These are phyloP conservation scores for Kondoa malvinella DNA, from an alignment of 768 basidiomycete genomes.

Conservation along the genomic window DNA sequence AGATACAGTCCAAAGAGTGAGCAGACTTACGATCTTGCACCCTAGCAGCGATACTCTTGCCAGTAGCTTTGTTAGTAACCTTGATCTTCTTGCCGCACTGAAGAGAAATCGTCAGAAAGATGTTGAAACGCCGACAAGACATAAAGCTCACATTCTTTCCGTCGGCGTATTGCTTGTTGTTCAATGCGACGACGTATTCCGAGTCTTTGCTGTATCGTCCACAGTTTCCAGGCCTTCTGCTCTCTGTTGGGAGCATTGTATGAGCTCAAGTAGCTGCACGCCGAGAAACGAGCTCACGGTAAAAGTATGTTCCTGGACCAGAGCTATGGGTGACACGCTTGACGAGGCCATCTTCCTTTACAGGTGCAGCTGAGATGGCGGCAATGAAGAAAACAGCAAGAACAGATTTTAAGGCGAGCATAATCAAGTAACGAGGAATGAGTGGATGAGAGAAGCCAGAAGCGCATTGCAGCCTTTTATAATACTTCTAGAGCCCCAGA, in stretches of 20 bases:
- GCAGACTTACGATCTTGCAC: not conserved
- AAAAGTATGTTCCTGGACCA: not conserved
- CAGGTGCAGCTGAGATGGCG: not conserved
- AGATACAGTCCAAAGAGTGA: not conserved
- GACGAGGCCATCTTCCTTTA: no score
- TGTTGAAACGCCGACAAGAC: no score
- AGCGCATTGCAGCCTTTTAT: not conserved
- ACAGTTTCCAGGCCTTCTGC: not conserved
- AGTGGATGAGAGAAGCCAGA: not conserved
- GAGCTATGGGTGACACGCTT: not conserved
- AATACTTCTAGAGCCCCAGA: not conserved
- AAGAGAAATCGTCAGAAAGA: not conserved
- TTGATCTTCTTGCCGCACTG: not conserved
- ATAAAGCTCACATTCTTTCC: no score
- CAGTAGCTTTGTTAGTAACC: not conserved
- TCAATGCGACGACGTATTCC: not conserved
- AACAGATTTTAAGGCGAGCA: not conserved
- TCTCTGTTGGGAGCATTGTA: no score
- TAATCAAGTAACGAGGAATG: not conserved
- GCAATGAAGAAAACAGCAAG: not conserved
- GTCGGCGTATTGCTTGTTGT: not conserved
- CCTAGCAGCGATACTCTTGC: slow-evolving; percentile 1
- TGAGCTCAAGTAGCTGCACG: no score
- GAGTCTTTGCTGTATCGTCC: not conserved
- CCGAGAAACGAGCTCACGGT: not conserved